Evolutionary conservation across 805 yeast species (phyloP), one percentile per base, ranked within the genome.

Genomic region (Nakazawaea populi): DNA sequence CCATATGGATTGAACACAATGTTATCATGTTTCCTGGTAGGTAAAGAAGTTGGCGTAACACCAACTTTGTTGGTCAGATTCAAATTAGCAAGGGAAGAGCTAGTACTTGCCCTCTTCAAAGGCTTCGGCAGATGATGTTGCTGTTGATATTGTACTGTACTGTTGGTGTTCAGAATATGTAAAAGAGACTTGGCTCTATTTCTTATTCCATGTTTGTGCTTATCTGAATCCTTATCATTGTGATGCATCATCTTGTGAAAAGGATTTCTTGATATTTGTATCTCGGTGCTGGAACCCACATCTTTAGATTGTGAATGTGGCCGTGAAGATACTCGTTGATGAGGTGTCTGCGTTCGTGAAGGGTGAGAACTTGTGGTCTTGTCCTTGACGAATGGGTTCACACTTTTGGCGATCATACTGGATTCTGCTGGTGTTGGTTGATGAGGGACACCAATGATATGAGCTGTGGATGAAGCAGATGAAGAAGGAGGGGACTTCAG

Each of bases 1-100:
- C 89, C 89, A 60, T 80, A 84, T 1, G 89, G 89, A 58, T 83
- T 83, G 64, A 83, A 84, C 42, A 75, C 76, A 60, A 82, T 71
- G 52, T 77, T 80, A 38, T 51, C 50, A 14, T 51, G 46, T 32
- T 46, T 46, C 11, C 38, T 43, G 5, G 49, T 36, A 32, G 42
- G 40, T 5, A 39, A 29, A 32, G 24, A 2, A 18, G 24, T 18
- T 6, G 37, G 12, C 4, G 44, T 6, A n/a, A 29, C 29, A 24
- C 30, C 30, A 31, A 7, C 12, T 6, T 11, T 34, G 3, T 34
- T 34, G 18, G 40, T 37, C 8, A 6, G 14, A 37, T 18, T 7
- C 7, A 11, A 6, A 12, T 10, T 12, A n/a, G 40, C 40, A 37
- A 10, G n/a, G 2, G 40, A 37, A 6, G 46, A 8, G 14, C 43